Conservation (phyloP, 1,284 basidiomycete genomes). For the Ceratobasidium sp. region DNA sequence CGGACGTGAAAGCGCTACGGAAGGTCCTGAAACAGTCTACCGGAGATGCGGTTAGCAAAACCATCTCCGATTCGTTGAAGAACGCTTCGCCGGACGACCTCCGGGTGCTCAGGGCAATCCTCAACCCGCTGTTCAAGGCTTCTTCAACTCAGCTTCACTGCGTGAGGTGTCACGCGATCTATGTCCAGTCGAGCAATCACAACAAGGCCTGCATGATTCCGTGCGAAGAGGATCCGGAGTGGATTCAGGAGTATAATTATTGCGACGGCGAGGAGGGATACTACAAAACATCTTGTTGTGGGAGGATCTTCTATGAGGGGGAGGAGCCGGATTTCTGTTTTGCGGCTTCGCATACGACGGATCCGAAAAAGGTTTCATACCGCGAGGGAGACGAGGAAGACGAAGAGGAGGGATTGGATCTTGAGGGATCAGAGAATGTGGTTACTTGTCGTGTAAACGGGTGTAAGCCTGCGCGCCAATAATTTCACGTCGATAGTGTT, state of each 20-base stretch:
- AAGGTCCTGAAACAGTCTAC: neutral
- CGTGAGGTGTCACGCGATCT: neutral
- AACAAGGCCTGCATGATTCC: neutral
- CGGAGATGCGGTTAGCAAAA: neutral
- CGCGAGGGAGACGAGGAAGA: neutral
- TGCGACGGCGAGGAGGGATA: neutral
- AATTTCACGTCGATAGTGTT: too few relatives aligned
- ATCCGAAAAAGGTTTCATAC: neutral
- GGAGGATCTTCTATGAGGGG: neutral
- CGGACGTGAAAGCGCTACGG: too few relatives aligned
- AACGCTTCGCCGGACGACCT: slow-evolving; percentile 1
- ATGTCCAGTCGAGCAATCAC: neutral
- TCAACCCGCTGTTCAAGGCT: neutral
- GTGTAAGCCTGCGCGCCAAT: too few relatives aligned
- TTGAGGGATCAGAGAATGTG: too few relatives aligned
- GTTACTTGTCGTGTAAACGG: too few relatives aligned
- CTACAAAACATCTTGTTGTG: too few relatives aligned
- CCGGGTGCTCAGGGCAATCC: neutral
- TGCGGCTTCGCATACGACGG: neutral
- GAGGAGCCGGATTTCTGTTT: neutral
- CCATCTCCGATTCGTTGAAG: neutral
- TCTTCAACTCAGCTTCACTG: neutral
- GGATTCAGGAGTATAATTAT: neutral
- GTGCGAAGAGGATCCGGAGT: neutral
- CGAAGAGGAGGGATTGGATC: too few relatives aligned